Base-by-base conservation (phyloP, 306 rosid genomes). In the Comarum palustre region DNA sequence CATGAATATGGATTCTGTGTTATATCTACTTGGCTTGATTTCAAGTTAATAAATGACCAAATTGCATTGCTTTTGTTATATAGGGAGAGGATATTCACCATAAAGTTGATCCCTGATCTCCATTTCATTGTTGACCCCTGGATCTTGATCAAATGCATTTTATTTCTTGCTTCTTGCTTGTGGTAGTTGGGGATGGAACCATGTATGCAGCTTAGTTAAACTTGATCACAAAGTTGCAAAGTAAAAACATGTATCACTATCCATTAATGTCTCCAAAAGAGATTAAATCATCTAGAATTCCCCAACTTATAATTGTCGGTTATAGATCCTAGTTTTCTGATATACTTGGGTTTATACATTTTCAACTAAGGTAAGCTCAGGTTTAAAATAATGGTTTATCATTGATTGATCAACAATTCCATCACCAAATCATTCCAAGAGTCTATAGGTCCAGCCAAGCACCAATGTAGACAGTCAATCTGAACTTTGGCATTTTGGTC, bases 381-480 rank as follows among this genome's bases (percentile, higher is more conserved):
- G 12, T 43, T 7, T 8, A 24, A 59, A 60, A 12, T 39, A 67
- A 45, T 46, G n/a, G 27, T 20, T 13, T 13, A 76, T 52, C 75
- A 72, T 69, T 4, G 47, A 46, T 79, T 84, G 54, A 86, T 68
- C 69, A 89, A 52, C 86, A 93, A 75, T 80, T 90, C 86, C 89
- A 93, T 79, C 14, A 83, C 27, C 71, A 89, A 48, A 74, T 87
- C 96, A 19, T 90, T 92, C 98, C 98, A 92, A 3, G 96, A 87
- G 73, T 92, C 96, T 46, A 92, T 90, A 6, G 98, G 98, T 63
- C 98, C 96, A 1, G 98, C 96, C 77, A 90, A 76, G 78, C 96
- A 92, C 96, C 90, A 84, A 75, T 86, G 90, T 6, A 86, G 46
- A 68, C 90, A 86, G 78, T 84, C 90, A 62, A 67, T 84, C 82